These are phyloP conservation scores for Colletotrichum truncatum DNA, from an alignment of 2,329 filamentous ascomycete species.

Conservation along the genomic window DNA sequence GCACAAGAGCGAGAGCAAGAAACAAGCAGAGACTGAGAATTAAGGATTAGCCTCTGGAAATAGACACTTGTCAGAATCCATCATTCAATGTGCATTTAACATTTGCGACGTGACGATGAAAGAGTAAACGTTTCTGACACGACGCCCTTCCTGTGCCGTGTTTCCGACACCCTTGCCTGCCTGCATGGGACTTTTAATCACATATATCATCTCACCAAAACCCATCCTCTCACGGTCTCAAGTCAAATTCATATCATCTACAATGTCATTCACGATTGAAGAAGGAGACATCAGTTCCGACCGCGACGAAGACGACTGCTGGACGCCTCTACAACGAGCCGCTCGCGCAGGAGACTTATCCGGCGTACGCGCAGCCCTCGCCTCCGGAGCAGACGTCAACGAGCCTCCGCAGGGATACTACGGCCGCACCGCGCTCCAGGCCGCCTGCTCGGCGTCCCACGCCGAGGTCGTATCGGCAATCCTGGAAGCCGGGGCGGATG, in stretches of 20 bases:
- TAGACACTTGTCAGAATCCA: too few species aligned
- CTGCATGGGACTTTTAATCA: too few species aligned
- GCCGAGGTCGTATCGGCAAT: slow-evolving; percentile 37
- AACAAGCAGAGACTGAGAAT: slow-evolving; percentile 25
- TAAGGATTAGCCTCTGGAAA: too few species aligned
- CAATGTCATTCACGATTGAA: not conserved
- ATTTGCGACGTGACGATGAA: not conserved
- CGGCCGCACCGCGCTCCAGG: slow-evolving; percentile 48
- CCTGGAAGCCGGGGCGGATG: slow-evolving; percentile 41
- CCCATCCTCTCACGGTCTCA: too few species aligned
- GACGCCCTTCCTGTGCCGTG: not conserved
- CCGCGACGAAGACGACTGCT: slow-evolving; percentile 38
- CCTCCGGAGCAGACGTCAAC: slow-evolving; percentile 40
- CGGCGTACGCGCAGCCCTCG: slow-evolving; percentile 36
- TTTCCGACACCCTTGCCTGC: not conserved
- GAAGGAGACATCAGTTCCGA: not conserved
- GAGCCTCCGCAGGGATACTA: slow-evolving; percentile 42
- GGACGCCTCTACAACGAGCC: slow-evolving; percentile 46
- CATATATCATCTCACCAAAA: too few species aligned
- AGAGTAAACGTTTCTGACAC: not conserved
- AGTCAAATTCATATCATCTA: not conserved
- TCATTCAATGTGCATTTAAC: too few species aligned
- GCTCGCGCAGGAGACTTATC: slow-evolving; percentile 40
- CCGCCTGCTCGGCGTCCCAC: slow-evolving; percentile 41
- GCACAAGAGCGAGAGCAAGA: slow-evolving; percentile 37